Base-by-base conservation (phyloP, 2,329 filamentous ascomycete genomes). In the Colletotrichum chlorophyti region DNA sequence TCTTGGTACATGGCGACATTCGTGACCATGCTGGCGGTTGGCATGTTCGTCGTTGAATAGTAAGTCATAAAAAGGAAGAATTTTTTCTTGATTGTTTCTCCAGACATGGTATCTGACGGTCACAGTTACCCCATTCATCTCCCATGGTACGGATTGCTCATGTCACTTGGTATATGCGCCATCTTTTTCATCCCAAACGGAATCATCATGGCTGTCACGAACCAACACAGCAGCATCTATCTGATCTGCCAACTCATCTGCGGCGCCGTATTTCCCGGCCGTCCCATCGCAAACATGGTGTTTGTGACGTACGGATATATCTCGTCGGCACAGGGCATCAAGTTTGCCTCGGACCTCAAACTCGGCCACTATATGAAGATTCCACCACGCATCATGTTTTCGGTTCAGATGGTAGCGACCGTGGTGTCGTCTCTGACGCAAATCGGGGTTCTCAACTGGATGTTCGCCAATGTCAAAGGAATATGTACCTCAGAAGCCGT, bases 271-370 rank as follows among this genome's bases (percentile, higher is more conserved):
- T 96, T 96, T 70, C 91, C 91, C 1, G 92, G 92, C 24, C 88
- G 90, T 1, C 92, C 92, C 1, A 91, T 96, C 10, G 92, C 91
- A 47, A 95, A 96, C 72, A 96, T 96, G 92, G 91, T 96, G 31
- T 96, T 96, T 67, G 91, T 94, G 43, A 95, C 91, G 0, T 96
- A 95, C 70, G 91, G 91, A 61, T 96, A 95, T 73, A 95, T 95
- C 68, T 93, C 90, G 5, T 93, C 90, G 0, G 90, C 91, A 0
- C 92, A 96, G 75, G 92, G 92, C 24, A 89, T 96, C 71, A 95
- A 96, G 69, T 96, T 96, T 69, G 89, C 91, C 1, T 88, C 90
- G 2, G 92, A 96, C 70, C 81, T 96, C 47, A 96, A 96, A 73
- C 83, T 96, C 0, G 92, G 90, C 11, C 90, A 93, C 69, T 93